Percentiles rank a stretch among this genome's conserved stretches.
Evolutionary conservation across 2,329 filamentous ascomycete genomes (phyloP).

Genomic region (Diaporthe humulicola): DNA sequence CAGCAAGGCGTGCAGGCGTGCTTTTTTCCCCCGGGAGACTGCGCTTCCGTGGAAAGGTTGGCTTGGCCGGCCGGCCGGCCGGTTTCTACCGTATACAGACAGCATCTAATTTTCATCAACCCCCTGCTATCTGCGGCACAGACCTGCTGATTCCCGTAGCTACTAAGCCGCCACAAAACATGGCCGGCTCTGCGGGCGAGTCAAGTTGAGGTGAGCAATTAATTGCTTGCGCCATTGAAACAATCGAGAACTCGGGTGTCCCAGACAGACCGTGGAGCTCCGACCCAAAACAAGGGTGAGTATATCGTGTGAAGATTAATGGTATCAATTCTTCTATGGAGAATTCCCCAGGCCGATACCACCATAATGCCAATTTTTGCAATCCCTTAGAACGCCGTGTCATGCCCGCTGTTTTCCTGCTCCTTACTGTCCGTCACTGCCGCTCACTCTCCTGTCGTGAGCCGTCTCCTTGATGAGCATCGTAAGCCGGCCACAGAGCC

Average conservation of each 20-base stretch:
- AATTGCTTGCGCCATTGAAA: background rate
- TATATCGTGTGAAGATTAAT: slow-evolving; percentile 19
- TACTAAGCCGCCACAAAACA: background rate
- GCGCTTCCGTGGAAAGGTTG: slow-evolving; percentile 10
- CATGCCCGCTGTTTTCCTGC: slow-evolving; percentile 24
- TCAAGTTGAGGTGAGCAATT: background rate
- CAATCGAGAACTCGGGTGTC: background rate
- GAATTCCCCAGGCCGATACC: slow-evolving; percentile 20
- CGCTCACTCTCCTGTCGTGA: background rate
- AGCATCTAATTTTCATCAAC: background rate
- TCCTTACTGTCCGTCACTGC: slow-evolving; percentile 3
- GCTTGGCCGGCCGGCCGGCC: background rate
- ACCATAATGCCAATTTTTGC: slow-evolving; percentile 17
- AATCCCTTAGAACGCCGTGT: slow-evolving; percentile 17
- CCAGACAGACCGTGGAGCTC: background rate
- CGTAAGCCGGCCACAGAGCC: background rate
- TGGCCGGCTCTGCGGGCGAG: background rate
- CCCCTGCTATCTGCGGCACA: background rate
- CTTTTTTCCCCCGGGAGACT: background rate
- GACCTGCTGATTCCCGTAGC: background rate
- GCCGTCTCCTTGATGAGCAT: background rate
- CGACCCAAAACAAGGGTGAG: too few species aligned
- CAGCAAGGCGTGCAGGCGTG: background rate
- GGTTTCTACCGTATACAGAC: background rate
- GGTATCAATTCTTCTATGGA: slow-evolving; percentile 30